Evolutionary conservation across 2,329 filamentous ascomycete genomes (phyloP).

Genomic region (Talaromyces verruculosus): DNA sequence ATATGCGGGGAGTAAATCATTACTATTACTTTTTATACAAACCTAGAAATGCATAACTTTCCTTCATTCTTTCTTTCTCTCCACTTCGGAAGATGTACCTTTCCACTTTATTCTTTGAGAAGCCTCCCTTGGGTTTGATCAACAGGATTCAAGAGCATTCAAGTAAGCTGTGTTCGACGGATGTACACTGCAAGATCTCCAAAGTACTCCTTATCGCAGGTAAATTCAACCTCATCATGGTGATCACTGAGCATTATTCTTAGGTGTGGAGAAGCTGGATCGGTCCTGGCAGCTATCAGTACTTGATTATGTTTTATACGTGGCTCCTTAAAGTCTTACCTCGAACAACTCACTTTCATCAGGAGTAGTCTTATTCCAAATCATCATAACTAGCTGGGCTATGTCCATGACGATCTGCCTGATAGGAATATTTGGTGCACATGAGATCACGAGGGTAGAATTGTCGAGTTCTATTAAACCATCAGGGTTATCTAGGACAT

Average conservation of each 20-base stretch:
- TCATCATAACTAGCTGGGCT: conserved; percentile 32
- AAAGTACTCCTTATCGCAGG: conserved; percentile 1
- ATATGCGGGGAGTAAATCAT: background rate
- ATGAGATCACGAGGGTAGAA: conserved; percentile 35
- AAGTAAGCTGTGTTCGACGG: conserved; percentile 59
- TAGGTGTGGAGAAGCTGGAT: conserved; percentile 8
- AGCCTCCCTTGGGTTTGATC: no score
- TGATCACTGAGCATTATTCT: conserved; percentile 9
- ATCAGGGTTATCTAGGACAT: conserved; percentile 31
- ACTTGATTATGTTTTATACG: background rate
- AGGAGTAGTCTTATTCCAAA: conserved; percentile 24
- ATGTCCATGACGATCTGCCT: conserved; percentile 42
- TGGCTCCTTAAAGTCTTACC: background rate
- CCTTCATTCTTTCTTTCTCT: background rate
- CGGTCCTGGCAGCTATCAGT: conserved; percentile 8
- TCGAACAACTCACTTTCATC: background rate
- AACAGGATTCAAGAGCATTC: background rate
- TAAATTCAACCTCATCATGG: conserved; percentile 16
- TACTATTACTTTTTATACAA: background rate
- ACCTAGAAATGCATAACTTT: background rate
- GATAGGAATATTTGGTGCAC: conserved; percentile 33
- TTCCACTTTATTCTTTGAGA: no score
- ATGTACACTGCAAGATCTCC: conserved; percentile 15
- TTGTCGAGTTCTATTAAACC: conserved; percentile 40
- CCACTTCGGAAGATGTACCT: no score